Percentiles rank a stretch among this genome's conserved stretches.
Evolutionary conservation across 2,329 filamentous ascomycete species (phyloP).

Genomic region (Alternaria tenuissima): DNA sequence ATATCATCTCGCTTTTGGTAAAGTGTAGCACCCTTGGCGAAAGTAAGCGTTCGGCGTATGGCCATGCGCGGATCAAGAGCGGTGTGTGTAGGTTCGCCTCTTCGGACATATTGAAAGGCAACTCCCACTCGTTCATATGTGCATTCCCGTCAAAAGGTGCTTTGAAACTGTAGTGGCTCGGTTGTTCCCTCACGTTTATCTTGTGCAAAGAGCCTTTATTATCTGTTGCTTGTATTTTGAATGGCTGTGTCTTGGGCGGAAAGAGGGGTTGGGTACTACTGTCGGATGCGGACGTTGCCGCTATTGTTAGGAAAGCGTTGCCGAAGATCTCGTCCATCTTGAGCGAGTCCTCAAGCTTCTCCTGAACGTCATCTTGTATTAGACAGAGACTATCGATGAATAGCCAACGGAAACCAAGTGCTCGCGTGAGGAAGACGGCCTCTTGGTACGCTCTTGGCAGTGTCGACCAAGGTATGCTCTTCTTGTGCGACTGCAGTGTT

Average conservation of each 20-base stretch:
- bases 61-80: conserved; percentile 47
- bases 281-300: conserved; percentile 43
- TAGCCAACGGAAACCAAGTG: conserved; percentile 47
- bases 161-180: conserved; percentile 49
- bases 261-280: conserved; percentile 41
- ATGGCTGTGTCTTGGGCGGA: conserved; percentile 32
- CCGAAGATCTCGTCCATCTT: conserved; percentile 42
- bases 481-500: conserved; percentile 37
- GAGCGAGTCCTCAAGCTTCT: conserved; percentile 40
- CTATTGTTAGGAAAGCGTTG: conserved; percentile 46
- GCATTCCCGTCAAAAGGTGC: conserved; percentile 43
- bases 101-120: conserved; percentile 42
- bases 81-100: conserved; percentile 42
- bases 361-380: conserved; percentile 40
- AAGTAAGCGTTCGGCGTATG: conserved; percentile 43
- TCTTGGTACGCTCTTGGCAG: conserved; percentile 48
- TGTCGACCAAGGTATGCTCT: conserved; percentile 38
- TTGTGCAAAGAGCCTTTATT: conserved; percentile 42
- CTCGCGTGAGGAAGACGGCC: conserved; percentile 44
- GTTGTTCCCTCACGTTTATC: conserved; percentile 47
- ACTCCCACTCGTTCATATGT: conserved; percentile 49
- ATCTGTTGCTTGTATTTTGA: conserved; percentile 47
- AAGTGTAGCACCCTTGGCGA: conserved; percentile 46
- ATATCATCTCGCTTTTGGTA: conserved; percentile 47
- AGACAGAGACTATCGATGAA: conserved; percentile 50